phyloP scores from a whole-genome alignment of 768 basidiomycete genomes.

The Gloeophyllum trabeum region DNA sequence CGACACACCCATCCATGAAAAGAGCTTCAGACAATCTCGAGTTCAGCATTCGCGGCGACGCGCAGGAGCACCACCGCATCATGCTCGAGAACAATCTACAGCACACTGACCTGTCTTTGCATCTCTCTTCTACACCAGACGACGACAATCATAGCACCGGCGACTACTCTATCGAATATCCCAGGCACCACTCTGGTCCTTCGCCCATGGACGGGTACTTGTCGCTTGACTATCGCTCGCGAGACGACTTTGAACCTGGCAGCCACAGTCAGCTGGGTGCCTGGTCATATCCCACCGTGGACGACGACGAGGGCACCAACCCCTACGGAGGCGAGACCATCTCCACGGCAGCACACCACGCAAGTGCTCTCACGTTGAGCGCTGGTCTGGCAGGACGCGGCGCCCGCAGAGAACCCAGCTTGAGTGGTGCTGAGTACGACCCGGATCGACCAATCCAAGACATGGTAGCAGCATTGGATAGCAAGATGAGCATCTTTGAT shows the following conservation, averaged over 20 bases:
- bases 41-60: constrained; percentile 56
- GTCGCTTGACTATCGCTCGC: constrained; percentile 49
- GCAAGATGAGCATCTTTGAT: constrained; percentile 46
- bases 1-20: neutral
- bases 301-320: constrained; percentile 55
- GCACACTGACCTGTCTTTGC: constrained; percentile 60
- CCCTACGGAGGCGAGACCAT: constrained; percentile 56
- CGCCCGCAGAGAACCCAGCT: constrained; percentile 38
- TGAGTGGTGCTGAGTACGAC: constrained; percentile 78
- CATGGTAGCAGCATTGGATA: constrained; percentile 54
- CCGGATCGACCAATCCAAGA: constrained; percentile 70
- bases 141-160: too few species aligned
- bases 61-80: constrained; percentile 66
- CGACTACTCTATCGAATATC: constrained; percentile 53
- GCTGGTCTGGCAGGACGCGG: constrained; percentile 63
- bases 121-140: constrained; percentile 44
- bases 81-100: constrained; percentile 73
- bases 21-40: constrained; percentile 16
- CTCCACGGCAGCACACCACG: constrained; percentile 85
- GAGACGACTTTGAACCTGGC: constrained; percentile 46
- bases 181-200: constrained; percentile 56
- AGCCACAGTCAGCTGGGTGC: constrained; percentile 23
- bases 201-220: constrained; percentile 39
- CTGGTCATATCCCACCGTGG: constrained; percentile 29
- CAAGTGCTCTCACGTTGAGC: constrained; percentile 75